Percentiles rank a stretch among this genome's conserved stretches.
Evolutionary conservation across 192 early-diverging fungal species (phyloP).

Genomic region (Coemansia aciculifera): DNA sequence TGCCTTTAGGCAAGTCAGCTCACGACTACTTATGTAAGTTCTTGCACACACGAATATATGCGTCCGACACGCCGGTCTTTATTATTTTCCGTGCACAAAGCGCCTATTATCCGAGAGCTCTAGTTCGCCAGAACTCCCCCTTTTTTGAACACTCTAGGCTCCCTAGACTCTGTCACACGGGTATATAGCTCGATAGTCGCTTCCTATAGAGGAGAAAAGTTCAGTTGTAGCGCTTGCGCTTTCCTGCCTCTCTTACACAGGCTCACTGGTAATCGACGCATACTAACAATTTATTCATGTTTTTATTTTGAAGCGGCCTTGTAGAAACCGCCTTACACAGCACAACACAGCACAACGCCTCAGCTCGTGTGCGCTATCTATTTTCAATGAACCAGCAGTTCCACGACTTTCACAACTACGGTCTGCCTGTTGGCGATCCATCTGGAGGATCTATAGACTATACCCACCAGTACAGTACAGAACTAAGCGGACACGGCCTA

Average conservation of each 20-base stretch:
- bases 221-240: not conserved
- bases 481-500: constrained; percentile 39
- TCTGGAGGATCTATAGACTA: constrained; percentile 41
- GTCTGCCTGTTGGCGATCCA: constrained; percentile 47
- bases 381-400: constrained; percentile 48
- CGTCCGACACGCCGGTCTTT: not conserved
- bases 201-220: not conserved
- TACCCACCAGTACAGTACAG: constrained; percentile 48
- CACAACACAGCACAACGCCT: not conserved
- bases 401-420: constrained; percentile 54
- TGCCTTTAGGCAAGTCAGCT: constrained; percentile 1
- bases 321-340: not conserved
- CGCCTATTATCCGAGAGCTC: too few relatives aligned
- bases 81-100: not conserved
- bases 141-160: not conserved
- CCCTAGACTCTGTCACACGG: not conserved
- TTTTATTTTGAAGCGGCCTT: not conserved
- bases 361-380: not conserved
- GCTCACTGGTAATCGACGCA: not conserved
- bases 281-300: not conserved
- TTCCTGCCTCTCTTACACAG: not conserved
- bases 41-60: not conserved
- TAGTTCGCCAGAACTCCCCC: too few relatives aligned
- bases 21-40: not conserved
- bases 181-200: not conserved